phyloP scores from a whole-genome alignment of 2,329 filamentous ascomycete species.

The Didymella segeticola region DNA sequence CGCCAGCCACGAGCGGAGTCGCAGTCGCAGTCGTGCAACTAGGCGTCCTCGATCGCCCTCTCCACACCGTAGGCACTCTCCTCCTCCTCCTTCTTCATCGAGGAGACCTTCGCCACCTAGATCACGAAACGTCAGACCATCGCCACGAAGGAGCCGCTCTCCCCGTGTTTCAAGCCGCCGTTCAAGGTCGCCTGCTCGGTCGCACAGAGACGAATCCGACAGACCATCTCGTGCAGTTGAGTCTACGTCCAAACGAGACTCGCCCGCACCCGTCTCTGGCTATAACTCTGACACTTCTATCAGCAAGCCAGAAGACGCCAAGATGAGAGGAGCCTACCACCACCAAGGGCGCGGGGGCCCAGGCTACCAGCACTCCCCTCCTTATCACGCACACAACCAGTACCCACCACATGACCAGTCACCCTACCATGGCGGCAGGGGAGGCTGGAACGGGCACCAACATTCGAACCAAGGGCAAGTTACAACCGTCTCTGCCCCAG shows the following conservation, averaged over 20 bases:
- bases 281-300: constrained; percentile 42
- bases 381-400: constrained; percentile 63
- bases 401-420: constrained; percentile 68
- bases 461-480: constrained; percentile 59
- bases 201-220: constrained; percentile 16
- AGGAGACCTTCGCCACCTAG: constrained; percentile 35
- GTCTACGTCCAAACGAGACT: constrained; percentile 32
- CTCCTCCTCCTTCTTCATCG: constrained; percentile 29
- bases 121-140: constrained; percentile 26
- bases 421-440: constrained; percentile 63
- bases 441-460: constrained; percentile 58
- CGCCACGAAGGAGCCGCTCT: constrained; percentile 31
- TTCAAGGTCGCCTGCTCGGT: constrained; percentile 38
- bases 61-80: constrained; percentile 39
- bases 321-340: constrained; percentile 47
- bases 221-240: constrained; percentile 23
- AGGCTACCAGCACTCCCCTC: constrained; percentile 66
- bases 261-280: constrained; percentile 37
- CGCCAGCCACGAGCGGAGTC: constrained; percentile 31
- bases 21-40: constrained; percentile 36
- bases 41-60: constrained; percentile 43
- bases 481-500: background rate
- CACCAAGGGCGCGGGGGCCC: constrained; percentile 47
- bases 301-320: constrained; percentile 34
- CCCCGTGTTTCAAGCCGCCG: constrained; percentile 37